A percentile compares a stretch with the other conserved stretches of the same genome.
Conservation (phyloP, 2,329 filamentous ascomycete species). For the Cytospora piceicola region DNA sequence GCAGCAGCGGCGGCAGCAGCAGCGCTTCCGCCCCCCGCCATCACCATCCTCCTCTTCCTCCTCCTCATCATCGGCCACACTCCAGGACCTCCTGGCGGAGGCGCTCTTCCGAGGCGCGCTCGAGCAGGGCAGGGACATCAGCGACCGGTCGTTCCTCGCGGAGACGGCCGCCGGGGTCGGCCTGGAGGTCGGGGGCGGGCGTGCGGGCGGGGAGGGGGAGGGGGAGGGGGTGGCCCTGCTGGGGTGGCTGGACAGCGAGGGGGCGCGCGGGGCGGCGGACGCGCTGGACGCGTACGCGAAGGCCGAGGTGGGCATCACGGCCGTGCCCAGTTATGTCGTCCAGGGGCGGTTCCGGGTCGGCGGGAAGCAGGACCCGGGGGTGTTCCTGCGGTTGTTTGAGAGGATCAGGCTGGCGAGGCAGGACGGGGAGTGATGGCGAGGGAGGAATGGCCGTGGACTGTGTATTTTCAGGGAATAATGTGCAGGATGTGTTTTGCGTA, state of each 20-base stretch:
- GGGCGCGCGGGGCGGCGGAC: slow-evolving; percentile 37
- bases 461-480: neutral
- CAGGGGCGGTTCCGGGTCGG: slow-evolving; percentile 70
- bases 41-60: neutral
- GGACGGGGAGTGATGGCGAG: neutral
- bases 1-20: slow-evolving; percentile 26
- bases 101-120: slow-evolving; percentile 49
- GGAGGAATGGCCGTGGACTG: neutral
- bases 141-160: slow-evolving; percentile 45
- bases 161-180: slow-evolving; percentile 40
- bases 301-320: slow-evolving; percentile 51
- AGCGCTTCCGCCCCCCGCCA: neutral
- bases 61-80: neutral
- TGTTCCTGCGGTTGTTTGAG: slow-evolving; percentile 71
- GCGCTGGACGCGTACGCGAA: slow-evolving; percentile 39
- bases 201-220: neutral
- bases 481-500: neutral
- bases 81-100: slow-evolving; percentile 42
- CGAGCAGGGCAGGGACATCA: slow-evolving; percentile 46
- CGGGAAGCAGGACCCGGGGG: slow-evolving; percentile 69
- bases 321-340: slow-evolving; percentile 75
- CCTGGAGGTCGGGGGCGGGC: slow-evolving; percentile 31
- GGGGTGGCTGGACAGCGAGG: slow-evolving; percentile 37
- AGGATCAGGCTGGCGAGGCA: slow-evolving; percentile 44
- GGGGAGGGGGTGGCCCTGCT: slow-evolving; percentile 28